Evolutionary conservation across 352 stramenopile species (phyloP).

Genomic region (Pythium vanterpoolii): DNA sequence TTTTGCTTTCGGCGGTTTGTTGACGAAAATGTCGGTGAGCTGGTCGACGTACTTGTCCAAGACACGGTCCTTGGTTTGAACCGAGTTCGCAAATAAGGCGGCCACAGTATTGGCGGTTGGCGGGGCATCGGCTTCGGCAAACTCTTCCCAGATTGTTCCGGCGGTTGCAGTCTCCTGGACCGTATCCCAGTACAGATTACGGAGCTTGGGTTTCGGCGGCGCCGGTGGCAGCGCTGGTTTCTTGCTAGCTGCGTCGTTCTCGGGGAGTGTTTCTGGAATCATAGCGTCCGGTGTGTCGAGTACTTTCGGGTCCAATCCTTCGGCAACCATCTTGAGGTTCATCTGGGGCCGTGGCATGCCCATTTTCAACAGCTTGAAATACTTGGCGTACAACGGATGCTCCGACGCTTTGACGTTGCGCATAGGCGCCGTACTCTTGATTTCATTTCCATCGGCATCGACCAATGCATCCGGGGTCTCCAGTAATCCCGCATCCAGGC

Average conservation of each 20-base stretch:
- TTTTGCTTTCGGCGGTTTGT: constrained; percentile 64
- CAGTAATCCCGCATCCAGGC: constrained; percentile 50
- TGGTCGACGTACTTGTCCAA: constrained; percentile 68
- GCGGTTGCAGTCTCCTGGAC: constrained; percentile 46
- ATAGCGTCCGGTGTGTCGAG: constrained; percentile 84
- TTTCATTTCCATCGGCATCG: constrained; percentile 24
- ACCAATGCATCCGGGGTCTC: constrained; percentile 49
- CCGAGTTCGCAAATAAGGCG: constrained; percentile 33
- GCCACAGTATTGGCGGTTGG: constrained; percentile 27
- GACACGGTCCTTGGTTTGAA: constrained; percentile 38
- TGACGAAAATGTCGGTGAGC: constrained; percentile 77
- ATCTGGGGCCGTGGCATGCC: constrained; percentile 91
- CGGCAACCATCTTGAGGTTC: constrained; percentile 90
- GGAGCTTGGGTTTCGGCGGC: constrained; percentile 74
- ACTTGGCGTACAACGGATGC: constrained; percentile 90
- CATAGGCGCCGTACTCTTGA: constrained; percentile 25
- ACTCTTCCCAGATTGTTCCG: constrained; percentile 78
- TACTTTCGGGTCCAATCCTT: constrained; percentile 87
- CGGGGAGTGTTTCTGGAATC: constrained; percentile 44
- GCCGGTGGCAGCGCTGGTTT: constrained; percentile 30
- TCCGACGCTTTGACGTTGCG: constrained; percentile 52
- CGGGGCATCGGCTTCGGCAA: constrained; percentile 16
- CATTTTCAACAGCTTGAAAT: constrained; percentile 96
- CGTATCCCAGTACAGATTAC: constrained; percentile 83
- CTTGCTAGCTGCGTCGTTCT: constrained; percentile 18